Percentiles rank a stretch among this genome's conserved stretches.
Evolutionary conservation across 768 basidiomycete species (phyloP).

Genomic region (Leccinum rimulosum): DNA sequence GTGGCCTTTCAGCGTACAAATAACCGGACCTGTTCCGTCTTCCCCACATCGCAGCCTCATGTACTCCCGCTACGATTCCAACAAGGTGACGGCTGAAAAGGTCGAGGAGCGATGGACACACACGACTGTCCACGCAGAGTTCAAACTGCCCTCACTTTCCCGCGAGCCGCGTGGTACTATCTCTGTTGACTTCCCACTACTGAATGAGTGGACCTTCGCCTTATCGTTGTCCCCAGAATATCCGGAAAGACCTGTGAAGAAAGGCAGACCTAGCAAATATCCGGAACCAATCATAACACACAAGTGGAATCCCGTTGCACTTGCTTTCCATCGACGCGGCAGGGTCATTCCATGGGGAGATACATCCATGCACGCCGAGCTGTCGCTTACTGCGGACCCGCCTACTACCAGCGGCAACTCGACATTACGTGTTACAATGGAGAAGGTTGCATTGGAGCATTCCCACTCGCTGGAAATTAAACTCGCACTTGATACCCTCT

Average conservation of each 20-base stretch:
- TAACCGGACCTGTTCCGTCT: background rate
- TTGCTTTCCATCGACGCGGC: conserved; percentile 13
- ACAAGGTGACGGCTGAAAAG: background rate
- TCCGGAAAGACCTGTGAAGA: background rate
- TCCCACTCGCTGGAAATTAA: background rate
- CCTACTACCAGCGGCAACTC: background rate
- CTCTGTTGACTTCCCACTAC: conserved; percentile 12
- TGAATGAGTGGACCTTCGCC: conserved; percentile 16
- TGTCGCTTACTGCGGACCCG: conserved; percentile 2
- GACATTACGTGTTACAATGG: conserved; percentile 1
- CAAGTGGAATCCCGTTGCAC: conserved; percentile 2
- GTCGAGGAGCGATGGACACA: conserved; percentile 18
- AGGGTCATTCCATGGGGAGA: conserved; percentile 8
- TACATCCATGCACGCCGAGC: conserved; percentile 14
- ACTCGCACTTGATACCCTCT: background rate
- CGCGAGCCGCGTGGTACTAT: background rate
- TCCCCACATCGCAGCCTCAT: background rate
- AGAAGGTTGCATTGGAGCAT: background rate
- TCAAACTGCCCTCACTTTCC: background rate
- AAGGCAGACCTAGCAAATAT: too few species aligned
- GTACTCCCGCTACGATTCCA: background rate
- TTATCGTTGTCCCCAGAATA: conserved; percentile 9
- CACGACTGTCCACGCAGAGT: conserved; percentile 9
- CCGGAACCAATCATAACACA: background rate
- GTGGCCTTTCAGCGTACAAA: background rate